Evolutionary conservation across 2,329 filamentous ascomycete genomes (phyloP).

Genomic region (Ophiognomonia clavigignenti-juglandacearum): DNA sequence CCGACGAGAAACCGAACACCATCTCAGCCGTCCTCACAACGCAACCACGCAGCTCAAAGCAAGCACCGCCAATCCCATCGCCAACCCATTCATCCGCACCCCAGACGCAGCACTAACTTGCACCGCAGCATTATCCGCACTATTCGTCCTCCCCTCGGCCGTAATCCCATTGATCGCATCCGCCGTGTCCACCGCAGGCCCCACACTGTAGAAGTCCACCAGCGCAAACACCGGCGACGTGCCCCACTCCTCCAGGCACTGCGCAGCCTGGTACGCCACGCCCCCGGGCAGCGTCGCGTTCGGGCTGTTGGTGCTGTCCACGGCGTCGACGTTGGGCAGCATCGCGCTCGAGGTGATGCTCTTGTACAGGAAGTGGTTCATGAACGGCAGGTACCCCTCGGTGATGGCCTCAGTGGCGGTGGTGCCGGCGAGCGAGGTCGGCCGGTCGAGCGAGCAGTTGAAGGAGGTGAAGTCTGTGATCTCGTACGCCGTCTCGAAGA

Average conservation of each 20-base stretch:
- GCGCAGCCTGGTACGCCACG: slow-evolving; percentile 47
- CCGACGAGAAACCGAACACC: not conserved
- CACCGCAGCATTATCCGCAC: slow-evolving; percentile 15
- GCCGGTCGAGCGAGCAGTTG: slow-evolving; percentile 67
- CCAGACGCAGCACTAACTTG: slow-evolving; percentile 14
- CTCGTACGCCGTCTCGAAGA: slow-evolving; percentile 72
- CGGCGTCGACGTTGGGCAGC: slow-evolving; percentile 55
- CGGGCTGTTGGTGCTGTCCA: slow-evolving; percentile 62
- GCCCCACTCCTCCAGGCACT: slow-evolving; percentile 56
- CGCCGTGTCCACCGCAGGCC: slow-evolving; percentile 63
- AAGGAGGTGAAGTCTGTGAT: slow-evolving; percentile 59
- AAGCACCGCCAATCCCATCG: slow-evolving; percentile 36
- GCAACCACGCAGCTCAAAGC: slow-evolving; percentile 37
- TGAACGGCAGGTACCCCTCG: slow-evolving; percentile 60
- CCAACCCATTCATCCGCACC: slow-evolving; percentile 9
- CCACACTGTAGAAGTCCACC: slow-evolving; percentile 76
- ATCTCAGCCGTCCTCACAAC: slow-evolving; percentile 18
- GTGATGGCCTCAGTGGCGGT: slow-evolving; percentile 48
- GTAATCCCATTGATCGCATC: slow-evolving; percentile 60
- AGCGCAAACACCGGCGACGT: slow-evolving; percentile 66
- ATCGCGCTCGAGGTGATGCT: slow-evolving; percentile 48
- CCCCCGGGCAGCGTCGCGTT: slow-evolving; percentile 47
- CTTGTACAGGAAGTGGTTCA: slow-evolving; percentile 77
- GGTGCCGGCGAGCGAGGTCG: slow-evolving; percentile 43
- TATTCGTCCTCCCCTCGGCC: slow-evolving; percentile 18